A percentile compares a stretch with the other conserved stretches of the same genome.
Conservation (phyloP, 768 basidiomycete species). For the Russula olivacea region DNA sequence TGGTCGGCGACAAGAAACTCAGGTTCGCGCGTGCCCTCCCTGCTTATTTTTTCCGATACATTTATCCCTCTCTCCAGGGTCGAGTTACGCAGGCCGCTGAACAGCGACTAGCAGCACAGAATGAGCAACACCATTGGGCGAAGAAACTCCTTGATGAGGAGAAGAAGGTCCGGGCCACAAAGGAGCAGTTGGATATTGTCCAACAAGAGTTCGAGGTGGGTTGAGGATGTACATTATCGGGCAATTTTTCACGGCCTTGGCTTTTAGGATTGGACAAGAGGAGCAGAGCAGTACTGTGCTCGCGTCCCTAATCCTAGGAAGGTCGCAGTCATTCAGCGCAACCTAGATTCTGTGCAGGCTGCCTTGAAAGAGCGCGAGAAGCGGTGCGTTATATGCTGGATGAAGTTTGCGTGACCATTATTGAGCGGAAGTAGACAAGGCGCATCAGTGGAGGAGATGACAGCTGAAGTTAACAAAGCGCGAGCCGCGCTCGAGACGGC, state of each 20-base stretch:
- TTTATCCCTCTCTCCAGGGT: conserved; percentile 33
- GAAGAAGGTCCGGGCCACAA: conserved; percentile 38
- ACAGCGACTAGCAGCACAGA: conserved; percentile 47
- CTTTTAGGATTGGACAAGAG: conserved; percentile 53
- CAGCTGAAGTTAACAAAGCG: conserved; percentile 60
- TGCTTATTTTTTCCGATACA: conserved; percentile 8
- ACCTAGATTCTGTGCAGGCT: conserved; percentile 55
- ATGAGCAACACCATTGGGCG: conserved; percentile 41
- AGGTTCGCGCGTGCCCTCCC: conserved; percentile 37
- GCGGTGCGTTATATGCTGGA: conserved; percentile 37
- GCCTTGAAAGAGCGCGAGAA: conserved; percentile 64
- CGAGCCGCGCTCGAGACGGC: conserved; percentile 54
- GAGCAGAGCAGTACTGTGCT: conserved; percentile 58
- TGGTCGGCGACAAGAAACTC: conserved; percentile 37
- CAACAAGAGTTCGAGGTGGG: conserved; percentile 59
- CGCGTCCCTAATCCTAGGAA: conserved; percentile 53
- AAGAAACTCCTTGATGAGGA: conserved; percentile 50
- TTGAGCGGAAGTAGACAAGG: conserved; percentile 49
- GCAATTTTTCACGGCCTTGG: neutral
- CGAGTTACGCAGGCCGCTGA: conserved; percentile 46
- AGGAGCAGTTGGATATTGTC: conserved; percentile 45
- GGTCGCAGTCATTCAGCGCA: conserved; percentile 48
- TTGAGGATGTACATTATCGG: conserved; percentile 9
- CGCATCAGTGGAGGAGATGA: conserved; percentile 71
- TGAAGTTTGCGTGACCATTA: conserved; percentile 8